A percentile compares a stretch with the other conserved stretches of the same genome.
Conservation (phyloP, 768 basidiomycete species). For the Pleurotus tuber-regium region DNA sequence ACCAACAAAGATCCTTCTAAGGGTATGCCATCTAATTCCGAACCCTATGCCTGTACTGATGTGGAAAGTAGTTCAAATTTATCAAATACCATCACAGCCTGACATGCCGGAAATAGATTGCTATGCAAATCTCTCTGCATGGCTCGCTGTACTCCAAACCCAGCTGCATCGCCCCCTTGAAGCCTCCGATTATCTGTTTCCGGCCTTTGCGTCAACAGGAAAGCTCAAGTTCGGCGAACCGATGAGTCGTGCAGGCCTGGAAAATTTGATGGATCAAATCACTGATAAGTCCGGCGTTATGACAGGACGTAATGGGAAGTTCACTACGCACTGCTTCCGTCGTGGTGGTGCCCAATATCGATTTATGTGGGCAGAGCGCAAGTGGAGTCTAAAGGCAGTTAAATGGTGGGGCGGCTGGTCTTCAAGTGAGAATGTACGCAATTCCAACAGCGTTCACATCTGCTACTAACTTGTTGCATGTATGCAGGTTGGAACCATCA, state of each 20-base stretch:
- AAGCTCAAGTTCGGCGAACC: constrained; percentile 20
- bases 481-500: constrained; percentile 23
- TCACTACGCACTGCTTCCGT: constrained; percentile 27
- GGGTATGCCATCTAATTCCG: constrained; percentile 11
- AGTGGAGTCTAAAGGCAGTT: constrained; percentile 24
- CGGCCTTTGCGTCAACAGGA: constrained; percentile 19
- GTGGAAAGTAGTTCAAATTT: constrained; percentile 13
- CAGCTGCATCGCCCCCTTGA: constrained; percentile 13
- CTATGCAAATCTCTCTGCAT: constrained; percentile 13
- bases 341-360: constrained; percentile 25
- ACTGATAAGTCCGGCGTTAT: constrained; percentile 17
- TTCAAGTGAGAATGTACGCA: constrained; percentile 18
- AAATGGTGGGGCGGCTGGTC: constrained; percentile 30
- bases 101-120: constrained; percentile 19
- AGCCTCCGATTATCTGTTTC: constrained; percentile 20
- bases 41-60: too few species aligned
- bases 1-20: constrained; percentile 21
- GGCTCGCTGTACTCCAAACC: constrained; percentile 13
- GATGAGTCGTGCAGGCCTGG: constrained; percentile 20
- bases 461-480: too few species aligned
- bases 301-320: constrained; percentile 14
- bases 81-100: constrained; percentile 11
- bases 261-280: constrained; percentile 20
- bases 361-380: constrained; percentile 24
- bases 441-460: too few species aligned